These are phyloP conservation scores for Magnolia changhungtana DNA, from an alignment of 164 flowering plant genomes.

Conservation along the genomic window DNA sequence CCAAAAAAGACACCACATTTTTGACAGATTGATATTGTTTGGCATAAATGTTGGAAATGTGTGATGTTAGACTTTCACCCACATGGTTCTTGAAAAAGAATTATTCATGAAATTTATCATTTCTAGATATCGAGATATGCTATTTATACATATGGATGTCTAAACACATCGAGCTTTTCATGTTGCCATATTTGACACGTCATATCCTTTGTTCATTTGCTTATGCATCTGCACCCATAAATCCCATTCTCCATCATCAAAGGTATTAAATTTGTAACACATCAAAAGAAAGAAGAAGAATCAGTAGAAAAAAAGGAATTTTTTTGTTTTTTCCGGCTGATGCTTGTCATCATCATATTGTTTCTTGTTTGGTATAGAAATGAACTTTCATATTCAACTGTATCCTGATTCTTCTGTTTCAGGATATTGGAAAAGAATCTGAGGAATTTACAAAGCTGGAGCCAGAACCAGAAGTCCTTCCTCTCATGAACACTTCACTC, in stretches of 20 bases:
- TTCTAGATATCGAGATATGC: too few species aligned
- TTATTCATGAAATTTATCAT: too few species aligned
- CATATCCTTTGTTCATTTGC: background rate
- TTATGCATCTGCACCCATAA: background rate
- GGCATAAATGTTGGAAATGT: too few species aligned
- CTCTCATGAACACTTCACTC: background rate
- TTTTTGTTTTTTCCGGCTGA: background rate
- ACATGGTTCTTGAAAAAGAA: too few species aligned
- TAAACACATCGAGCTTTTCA: too few species aligned
- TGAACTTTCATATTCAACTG: background rate
- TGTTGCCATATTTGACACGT: background rate
- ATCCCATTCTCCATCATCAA: background rate
- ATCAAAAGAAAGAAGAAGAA: background rate
- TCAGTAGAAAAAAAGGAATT: background rate
- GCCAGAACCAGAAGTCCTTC: background rate
- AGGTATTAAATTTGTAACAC: background rate
- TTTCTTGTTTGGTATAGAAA: background rate
- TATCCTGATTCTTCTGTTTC: background rate
- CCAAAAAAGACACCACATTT: too few species aligned
- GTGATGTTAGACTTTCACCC: too few species aligned
- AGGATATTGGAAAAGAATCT: background rate
- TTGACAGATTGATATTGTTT: too few species aligned
- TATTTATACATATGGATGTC: too few species aligned
- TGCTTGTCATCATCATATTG: background rate
- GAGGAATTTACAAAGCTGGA: constrained; percentile 3